Percentiles rank a stretch among this genome's conserved stretches.
These are phyloP conservation scores for Bremia lactucae DNA, from an alignment of 352 stramenopile species.

Conservation along the genomic window DNA sequence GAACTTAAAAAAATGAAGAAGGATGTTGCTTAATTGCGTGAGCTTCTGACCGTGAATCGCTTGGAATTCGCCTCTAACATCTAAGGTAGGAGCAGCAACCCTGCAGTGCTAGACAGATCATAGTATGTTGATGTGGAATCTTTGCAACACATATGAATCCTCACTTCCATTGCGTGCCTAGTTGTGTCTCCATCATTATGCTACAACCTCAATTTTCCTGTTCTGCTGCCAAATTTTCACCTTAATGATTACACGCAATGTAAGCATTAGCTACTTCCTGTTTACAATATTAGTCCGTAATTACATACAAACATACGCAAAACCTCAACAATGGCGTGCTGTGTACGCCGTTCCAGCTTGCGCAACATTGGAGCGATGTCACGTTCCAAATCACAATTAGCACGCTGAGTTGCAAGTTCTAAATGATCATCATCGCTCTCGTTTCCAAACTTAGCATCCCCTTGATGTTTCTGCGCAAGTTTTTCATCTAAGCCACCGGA, in stretches of 20 bases:
- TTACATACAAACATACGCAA: slow-evolving; percentile 37
- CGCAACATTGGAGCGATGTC: slow-evolving; percentile 82
- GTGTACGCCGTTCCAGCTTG: slow-evolving; percentile 77
- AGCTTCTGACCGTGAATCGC: background rate
- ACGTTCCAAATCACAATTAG: slow-evolving; percentile 83
- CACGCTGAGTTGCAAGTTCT: slow-evolving; percentile 69
- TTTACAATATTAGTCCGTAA: no score
- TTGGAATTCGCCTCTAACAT: background rate
- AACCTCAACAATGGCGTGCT: slow-evolving; percentile 82
- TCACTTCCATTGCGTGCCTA: slow-evolving; percentile 21
- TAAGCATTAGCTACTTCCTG: background rate
- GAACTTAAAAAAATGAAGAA: slow-evolving; percentile 47
- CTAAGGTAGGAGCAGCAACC: background rate
- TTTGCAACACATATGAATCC: slow-evolving; percentile 12
- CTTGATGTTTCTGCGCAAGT: slow-evolving; percentile 14
- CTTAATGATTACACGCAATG: slow-evolving; percentile 15
- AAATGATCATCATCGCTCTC: slow-evolving; percentile 58
- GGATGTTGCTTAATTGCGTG: slow-evolving; percentile 17
- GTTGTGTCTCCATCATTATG: slow-evolving; percentile 43
- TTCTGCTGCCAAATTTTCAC: slow-evolving; percentile 72
- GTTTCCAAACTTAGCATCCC: slow-evolving; percentile 21
- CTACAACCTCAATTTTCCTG: slow-evolving; percentile 49
- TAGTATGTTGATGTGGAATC: no score
- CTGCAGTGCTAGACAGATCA: slow-evolving; percentile 20
- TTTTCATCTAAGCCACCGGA: slow-evolving; percentile 13